Base-by-base conservation (phyloP, 176 grass and related monocot species). In the Aegilops umbellulata region DNA sequence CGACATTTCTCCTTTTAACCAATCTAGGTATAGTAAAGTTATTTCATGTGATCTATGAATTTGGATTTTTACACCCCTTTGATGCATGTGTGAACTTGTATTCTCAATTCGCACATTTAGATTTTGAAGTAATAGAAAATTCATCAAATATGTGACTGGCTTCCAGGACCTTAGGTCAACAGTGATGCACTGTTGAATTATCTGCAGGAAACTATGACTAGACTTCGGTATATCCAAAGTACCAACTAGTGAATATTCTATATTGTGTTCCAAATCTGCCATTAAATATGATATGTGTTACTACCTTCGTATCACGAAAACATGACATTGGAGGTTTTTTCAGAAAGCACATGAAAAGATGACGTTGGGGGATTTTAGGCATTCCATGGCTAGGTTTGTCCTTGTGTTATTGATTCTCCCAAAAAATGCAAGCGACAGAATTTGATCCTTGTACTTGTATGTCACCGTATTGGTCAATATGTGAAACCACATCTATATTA, bases 31-130 rank as follows among this genome's bases (percentile, higher is more conserved):
- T 20, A 68, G 8, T 34, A 68, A 34, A 42, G 38, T 39, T 39
- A 39, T 73, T 73, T 73, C 36, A 25, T 44, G 22, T 15, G 36
- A 71, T 25, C 69, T 73, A n/a, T 72, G 24, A 25, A 25, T 72
- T 72, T 41, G 22, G 35, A 23, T 14, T 72, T 72, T 72, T 10
- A 25, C 5, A 25, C 10, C 69, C 36, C 94, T 95, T 53, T 39
- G 91, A 95, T 90, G 38, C 91, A 84, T 66, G 60, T 30, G 61
- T 98, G 30, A 95, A 94, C 80, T 84, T 72, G 90, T 97, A 83
- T 29, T 84, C 32, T 60, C 38, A 39, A 5, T 62, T 66, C 68
- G 1, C 0, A 10, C 14, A 2, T 80, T 63, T 60, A 9, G 8
- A 10, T 49, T 36, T 68, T 10, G 0, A 62, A 24, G 4, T 27